Evolutionary conservation across 768 basidiomycete species (phyloP), one percentile per base, ranked within the genome.

Genomic region (Tricholoma hemisulphureum): DNA sequence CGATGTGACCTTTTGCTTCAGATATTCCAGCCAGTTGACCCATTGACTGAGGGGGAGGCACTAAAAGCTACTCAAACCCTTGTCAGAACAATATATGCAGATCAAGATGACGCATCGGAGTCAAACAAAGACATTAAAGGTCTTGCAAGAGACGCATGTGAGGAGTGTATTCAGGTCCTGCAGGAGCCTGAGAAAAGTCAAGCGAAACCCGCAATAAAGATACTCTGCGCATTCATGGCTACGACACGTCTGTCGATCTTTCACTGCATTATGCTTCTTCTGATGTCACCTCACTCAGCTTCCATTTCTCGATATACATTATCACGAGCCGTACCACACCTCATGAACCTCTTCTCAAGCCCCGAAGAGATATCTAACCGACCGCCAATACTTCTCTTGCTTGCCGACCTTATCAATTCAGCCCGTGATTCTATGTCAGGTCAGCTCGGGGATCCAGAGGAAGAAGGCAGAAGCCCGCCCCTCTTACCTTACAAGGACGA

Each of bases 131-230:
- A 79, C 48, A 71, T 82, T 14, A 74, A 80, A 48, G 86, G 84
- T 5, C 75, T 96, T 2, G 88, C 88, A 14, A 82, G 80, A 61
- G 86, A 89, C 41, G 87, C 90, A 0, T 89, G 89, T 60, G 82
- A 85, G 55, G 92, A 97, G 66, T 95, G 92, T 63, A 78, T 94
- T 7, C 79, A 81, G 21, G 84, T 90, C 56, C 73, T 98, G 41
- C 82, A 85, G 41, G 92, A 97, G 67, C 94, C 96, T 0, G 97
- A 98, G 70, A 98, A 98, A 75, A 88, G 83, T 68, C 91, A 94
- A 69, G 94, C 95, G 1, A 86, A 86, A 67, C 86, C 91, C 37
- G 95, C 94, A 1, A 88, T 89, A 46, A 93, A 91, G 68, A 83
- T 94, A 29, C 72, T 98, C 29, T 88, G 88, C 60, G 82, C 85